Conservation (phyloP, 2,329 filamentous ascomycete genomes). For the Paracoccidioides lutzii region DNA sequence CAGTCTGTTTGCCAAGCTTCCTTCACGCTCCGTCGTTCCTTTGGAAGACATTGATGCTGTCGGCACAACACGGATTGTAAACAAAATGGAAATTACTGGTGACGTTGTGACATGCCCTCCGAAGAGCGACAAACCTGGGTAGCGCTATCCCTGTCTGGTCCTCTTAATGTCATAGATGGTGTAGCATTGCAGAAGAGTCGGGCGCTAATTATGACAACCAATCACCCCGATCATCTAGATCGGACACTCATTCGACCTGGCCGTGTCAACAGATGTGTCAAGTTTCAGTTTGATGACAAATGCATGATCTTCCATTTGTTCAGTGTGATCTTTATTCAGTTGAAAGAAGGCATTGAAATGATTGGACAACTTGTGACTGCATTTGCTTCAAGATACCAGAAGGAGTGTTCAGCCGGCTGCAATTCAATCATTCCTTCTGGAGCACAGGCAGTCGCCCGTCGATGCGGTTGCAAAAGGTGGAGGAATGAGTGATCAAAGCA, state of each 20-base stretch:
- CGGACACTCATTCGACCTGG: slow-evolving; percentile 62
- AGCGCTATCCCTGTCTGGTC: slow-evolving; percentile 47
- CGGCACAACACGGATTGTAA: slow-evolving; percentile 1
- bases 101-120: background rate
- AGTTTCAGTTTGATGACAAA: slow-evolving; percentile 34
- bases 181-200: slow-evolving; percentile 67
- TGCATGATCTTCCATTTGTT: slow-evolving; percentile 19
- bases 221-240: slow-evolving; percentile 56
- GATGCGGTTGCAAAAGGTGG: slow-evolving; percentile 33
- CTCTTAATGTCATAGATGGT: slow-evolving; percentile 74
- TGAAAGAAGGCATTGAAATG: slow-evolving; percentile 11
- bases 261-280: slow-evolving; percentile 56
- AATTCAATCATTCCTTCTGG: slow-evolving; percentile 41
- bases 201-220: slow-evolving; percentile 72
- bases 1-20: slow-evolving; percentile 63
- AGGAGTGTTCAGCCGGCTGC: slow-evolving; percentile 38
- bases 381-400: slow-evolving; percentile 38
- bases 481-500: slow-evolving; percentile 24
- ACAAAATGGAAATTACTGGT: background rate
- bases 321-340: slow-evolving; percentile 11
- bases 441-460: slow-evolving; percentile 36
- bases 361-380: slow-evolving; percentile 30
- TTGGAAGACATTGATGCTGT: slow-evolving; percentile 78
- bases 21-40: slow-evolving; percentile 59
- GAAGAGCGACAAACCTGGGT: background rate